Evolutionary conservation across 1,284 basidiomycete genomes (phyloP).

Genomic region (Papiliotrema flavescens): DNA sequence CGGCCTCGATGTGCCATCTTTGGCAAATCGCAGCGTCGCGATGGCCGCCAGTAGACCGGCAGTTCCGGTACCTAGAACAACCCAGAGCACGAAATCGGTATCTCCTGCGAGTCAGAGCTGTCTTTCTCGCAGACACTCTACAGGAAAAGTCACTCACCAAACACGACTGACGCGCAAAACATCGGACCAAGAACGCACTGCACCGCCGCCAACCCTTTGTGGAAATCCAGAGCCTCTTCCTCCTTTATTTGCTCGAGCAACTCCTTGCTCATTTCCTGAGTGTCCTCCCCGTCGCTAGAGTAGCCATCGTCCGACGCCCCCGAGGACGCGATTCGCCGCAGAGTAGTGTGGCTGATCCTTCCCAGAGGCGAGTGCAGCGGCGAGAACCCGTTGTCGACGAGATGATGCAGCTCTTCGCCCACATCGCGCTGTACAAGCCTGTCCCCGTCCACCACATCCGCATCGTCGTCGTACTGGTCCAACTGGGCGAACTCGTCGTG

Average conservation of each 20-base stretch:
- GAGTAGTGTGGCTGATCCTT: constrained; percentile 18
- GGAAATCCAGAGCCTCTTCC: constrained; percentile 56
- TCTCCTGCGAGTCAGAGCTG: too few species aligned
- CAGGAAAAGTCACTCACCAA: constrained; percentile 56
- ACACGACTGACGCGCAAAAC: constrained; percentile 68
- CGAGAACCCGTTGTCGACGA: constrained; percentile 29
- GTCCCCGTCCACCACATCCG: constrained; percentile 22
- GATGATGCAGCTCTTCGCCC: constrained; percentile 41
- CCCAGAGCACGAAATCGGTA: constrained; percentile 56
- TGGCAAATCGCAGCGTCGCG: constrained; percentile 62
- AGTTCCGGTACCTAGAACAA: constrained; percentile 58
- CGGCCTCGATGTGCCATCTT: constrained; percentile 59
- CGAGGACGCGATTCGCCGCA: constrained; percentile 37
- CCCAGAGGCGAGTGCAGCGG: constrained; percentile 30
- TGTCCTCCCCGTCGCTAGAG: constrained; percentile 2
- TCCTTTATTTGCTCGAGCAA: constrained; percentile 14
- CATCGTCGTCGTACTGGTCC: constrained; percentile 50
- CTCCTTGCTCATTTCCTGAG: constrained; percentile 40
- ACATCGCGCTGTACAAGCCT: constrained; percentile 18
- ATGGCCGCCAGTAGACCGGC: constrained; percentile 58
- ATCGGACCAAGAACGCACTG: constrained; percentile 77
- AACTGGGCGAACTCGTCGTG: constrained; percentile 46
- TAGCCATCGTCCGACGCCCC: not conserved
- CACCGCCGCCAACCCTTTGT: constrained; percentile 73
- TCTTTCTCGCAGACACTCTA: too few species aligned